Conservation (phyloP, 2,329 filamentous ascomycete species). For the Trichothecium sympodiale region DNA sequence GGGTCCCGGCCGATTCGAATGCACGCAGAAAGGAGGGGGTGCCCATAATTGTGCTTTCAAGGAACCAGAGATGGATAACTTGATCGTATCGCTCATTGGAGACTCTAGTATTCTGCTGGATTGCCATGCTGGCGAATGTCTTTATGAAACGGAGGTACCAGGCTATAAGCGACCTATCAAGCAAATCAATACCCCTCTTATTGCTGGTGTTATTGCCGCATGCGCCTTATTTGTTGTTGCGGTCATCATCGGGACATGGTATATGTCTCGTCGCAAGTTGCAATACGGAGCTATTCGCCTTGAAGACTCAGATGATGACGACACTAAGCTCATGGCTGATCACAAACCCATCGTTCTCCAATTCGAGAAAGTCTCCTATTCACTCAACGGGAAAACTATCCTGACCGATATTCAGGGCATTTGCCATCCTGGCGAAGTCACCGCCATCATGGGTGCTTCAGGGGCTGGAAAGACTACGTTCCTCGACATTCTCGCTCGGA, state of each 20-base stretch:
- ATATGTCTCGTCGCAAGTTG: slow-evolving; percentile 64
- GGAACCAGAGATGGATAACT: slow-evolving; percentile 83
- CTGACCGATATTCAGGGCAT: slow-evolving; percentile 70
- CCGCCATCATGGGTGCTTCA: slow-evolving; percentile 96
- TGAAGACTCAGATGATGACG: slow-evolving; percentile 84
- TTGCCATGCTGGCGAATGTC: slow-evolving; percentile 81
- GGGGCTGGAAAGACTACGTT: slow-evolving; percentile 97
- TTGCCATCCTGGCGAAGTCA: slow-evolving; percentile 89
- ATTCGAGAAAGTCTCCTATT: slow-evolving; percentile 81
- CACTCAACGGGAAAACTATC: slow-evolving; percentile 79
- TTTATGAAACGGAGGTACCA: slow-evolving; percentile 86
- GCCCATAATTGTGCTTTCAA: slow-evolving; percentile 66
- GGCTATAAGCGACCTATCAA: slow-evolving; percentile 84
- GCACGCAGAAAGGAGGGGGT: slow-evolving; percentile 53
- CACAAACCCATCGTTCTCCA: slow-evolving; percentile 84
- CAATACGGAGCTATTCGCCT: slow-evolving; percentile 66
- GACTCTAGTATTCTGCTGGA: slow-evolving; percentile 78
- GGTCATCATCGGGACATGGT: slow-evolving; percentile 76
- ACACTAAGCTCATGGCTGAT: slow-evolving; percentile 74
- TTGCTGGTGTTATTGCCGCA: slow-evolving; percentile 83
- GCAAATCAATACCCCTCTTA: slow-evolving; percentile 92
- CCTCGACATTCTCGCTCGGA: slow-evolving; percentile 86
- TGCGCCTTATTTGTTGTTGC: slow-evolving; percentile 82
- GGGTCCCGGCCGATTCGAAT: slow-evolving; percentile 78
- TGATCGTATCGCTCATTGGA: slow-evolving; percentile 83